A percentile compares a stretch with the other conserved stretches of the same genome.
These are phyloP conservation scores for Aristolochia californica DNA, from an alignment of 164 flowering plant genomes.

Conservation along the genomic window DNA sequence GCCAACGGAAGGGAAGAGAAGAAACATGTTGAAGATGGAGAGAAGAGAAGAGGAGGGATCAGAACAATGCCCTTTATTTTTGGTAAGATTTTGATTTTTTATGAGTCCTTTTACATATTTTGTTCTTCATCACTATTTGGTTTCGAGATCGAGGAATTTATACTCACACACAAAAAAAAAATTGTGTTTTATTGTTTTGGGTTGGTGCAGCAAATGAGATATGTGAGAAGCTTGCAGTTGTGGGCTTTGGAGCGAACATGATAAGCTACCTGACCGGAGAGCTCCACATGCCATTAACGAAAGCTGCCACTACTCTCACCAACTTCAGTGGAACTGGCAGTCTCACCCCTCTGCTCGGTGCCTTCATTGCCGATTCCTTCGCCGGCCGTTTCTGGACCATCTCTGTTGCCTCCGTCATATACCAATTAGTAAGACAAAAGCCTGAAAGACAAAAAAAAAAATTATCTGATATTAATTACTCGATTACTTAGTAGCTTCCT, in stretches of 20 bases:
- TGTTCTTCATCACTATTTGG: not conserved
- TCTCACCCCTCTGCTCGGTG: constrained; percentile 84
- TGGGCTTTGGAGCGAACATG: constrained; percentile 82
- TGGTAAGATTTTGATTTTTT: constrained; percentile 22
- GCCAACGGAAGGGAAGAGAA: constrained; percentile 7
- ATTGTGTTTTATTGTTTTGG: not conserved
- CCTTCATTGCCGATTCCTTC: constrained; percentile 72
- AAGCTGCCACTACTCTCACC: constrained; percentile 88
- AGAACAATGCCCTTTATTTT: constrained; percentile 82
- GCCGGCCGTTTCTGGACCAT: constrained; percentile 93
- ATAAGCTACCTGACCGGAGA: constrained; percentile 68
- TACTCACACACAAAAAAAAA: not conserved
- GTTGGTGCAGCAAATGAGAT: constrained; percentile 62
- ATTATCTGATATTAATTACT: too few species aligned
- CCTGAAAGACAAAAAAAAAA: not conserved
- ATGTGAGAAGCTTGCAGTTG: constrained; percentile 89
- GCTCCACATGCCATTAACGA: constrained; percentile 73
- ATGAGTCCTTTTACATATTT: not conserved
- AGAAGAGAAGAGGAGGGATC: constrained; percentile 44
- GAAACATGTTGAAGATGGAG: constrained; percentile 17
- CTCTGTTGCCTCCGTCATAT: constrained; percentile 66
- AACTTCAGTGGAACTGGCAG: constrained; percentile 83
- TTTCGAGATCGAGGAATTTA: not conserved
- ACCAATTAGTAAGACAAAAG: constrained; percentile 38
- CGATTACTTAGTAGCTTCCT: too few species aligned